Evolutionary conservation across 2,329 filamentous ascomycete species (phyloP), one percentile per base, ranked within the genome.

Genomic region (Chaetomium strumarium): DNA sequence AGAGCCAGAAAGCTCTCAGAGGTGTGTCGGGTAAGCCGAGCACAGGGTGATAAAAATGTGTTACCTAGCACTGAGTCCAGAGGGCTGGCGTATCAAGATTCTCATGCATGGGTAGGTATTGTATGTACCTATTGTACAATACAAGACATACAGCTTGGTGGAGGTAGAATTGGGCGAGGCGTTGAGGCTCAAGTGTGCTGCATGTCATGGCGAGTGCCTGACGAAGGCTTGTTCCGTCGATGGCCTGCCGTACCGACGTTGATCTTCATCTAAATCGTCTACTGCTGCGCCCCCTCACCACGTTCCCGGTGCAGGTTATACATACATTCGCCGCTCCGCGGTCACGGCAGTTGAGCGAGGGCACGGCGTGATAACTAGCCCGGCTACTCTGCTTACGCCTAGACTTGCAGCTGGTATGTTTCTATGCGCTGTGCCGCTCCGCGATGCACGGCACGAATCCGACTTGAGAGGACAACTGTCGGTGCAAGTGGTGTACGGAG

Each of bases 291-390:
- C 52, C 13, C 52, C 40, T 51, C 49, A 29, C 38, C 55, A 57
- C 52, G 52, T 57, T 55, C 37, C 51, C 16, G 49, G 20, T 46
- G 49, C 53, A 46, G 34, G 16, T 34, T 31, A 16, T 13, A n/a
- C 24, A 19, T 41, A 19, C 31, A 46, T 20, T 24, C 43, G 41
- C 34, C 43, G 45, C 49, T 33, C 24, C n/a, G 38, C 42, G 36
- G 12, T 40, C 34, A 34, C 55, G 55, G 55, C 50, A 58, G 52
- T 58, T 51, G 55, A 36, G 4, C 36, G 20, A 55, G 49, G 47
- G 41, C 55, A 57, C 52, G 44, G 49, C 55, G 52, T 52, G 40
- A 47, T 36, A 33, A 8, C 14, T 9, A 40, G 13, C 38, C 20
- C 31, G 43, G 43, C 45, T 47, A 29, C 49, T 43, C 38, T 33